Conservation (phyloP, 1,139 yeast genomes). For the Candida sp. region DNA sequence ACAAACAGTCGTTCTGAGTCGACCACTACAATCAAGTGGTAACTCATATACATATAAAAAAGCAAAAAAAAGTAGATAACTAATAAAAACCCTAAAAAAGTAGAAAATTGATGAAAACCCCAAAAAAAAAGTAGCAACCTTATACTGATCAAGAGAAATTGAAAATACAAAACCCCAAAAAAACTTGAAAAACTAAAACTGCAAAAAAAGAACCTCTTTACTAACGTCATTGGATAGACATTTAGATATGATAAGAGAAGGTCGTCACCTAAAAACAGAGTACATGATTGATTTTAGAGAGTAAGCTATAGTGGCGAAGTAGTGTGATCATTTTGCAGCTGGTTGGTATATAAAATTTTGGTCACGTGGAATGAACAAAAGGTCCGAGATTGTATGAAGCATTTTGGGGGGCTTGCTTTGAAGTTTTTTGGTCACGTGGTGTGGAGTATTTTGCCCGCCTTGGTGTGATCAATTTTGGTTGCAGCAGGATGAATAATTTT, state of each 20-base stretch:
- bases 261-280: too few species aligned
- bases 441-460: too few species aligned
- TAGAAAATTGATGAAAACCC: too few species aligned
- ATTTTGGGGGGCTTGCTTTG: background rate
- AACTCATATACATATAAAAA: too few species aligned
- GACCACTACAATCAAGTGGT: too few species aligned
- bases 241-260: too few species aligned
- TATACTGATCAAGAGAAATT: background rate
- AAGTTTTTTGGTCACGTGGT: background rate
- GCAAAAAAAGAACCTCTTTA: background rate
- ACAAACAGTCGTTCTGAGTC: background rate
- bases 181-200: background rate
- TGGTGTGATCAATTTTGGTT: too few species aligned
- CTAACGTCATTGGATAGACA: background rate
- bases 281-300: background rate
- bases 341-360: background rate
- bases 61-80: too few species aligned
- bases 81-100: too few species aligned
- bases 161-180: background rate
- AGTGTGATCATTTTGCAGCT: background rate
- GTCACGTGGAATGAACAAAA: background rate
- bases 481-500: too few species aligned
- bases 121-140: background rate
- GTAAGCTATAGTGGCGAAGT: too few species aligned
- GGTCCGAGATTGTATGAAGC: background rate